Base-by-base conservation (phyloP, 2,329 filamentous ascomycete genomes). In the Stenocarpella maydis region DNA sequence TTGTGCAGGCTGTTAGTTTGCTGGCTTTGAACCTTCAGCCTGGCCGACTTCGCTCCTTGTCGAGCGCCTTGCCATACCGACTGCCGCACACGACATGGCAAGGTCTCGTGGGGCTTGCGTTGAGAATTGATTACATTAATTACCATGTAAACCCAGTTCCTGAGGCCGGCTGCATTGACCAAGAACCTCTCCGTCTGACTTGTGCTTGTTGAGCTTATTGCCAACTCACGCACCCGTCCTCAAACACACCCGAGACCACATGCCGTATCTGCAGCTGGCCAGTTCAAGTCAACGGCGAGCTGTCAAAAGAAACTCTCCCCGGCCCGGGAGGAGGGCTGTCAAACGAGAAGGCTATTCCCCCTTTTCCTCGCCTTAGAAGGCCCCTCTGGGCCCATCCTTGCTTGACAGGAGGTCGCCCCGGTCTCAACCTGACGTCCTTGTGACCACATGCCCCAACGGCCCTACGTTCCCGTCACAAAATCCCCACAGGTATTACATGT, bases 351-450 rank as follows among this genome's bases (percentile, higher is more conserved):
- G 26, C 28, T 26, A 19, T 49, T 24, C 28, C 43, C 58, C 41
- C 58, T 63, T 49, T 63, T 17, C 2, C 43, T 63, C 41, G 15
- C 28, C 41, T 63, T 24, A 31, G 43, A 24, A 14, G 7, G 26
- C 12, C 41, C 41, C 26, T 49, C 19, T 21, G 34, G 58, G 41
- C 41, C 26, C 24, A 10, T 34, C 41, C 41, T 61, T 41, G 58
- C 28, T 49, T 61, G 58, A 61, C 41, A 49, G 26, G 19, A 24
- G 41, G 47, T 49, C 43, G 28, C 43, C 58, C 43, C 12, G 4
- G 58, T 24, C 47, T 53, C 47, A 61, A 54, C 39, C 43, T 69
- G 67, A 66, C 67, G 67, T 69, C 50, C 52, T 53, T 45, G 41
- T 58, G 67, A 58, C 60, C 67, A 65, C 64, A 31, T 58, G 39